Evolutionary conservation across 441 rosid species (phyloP).

Genomic region (Populus hybrid): DNA sequence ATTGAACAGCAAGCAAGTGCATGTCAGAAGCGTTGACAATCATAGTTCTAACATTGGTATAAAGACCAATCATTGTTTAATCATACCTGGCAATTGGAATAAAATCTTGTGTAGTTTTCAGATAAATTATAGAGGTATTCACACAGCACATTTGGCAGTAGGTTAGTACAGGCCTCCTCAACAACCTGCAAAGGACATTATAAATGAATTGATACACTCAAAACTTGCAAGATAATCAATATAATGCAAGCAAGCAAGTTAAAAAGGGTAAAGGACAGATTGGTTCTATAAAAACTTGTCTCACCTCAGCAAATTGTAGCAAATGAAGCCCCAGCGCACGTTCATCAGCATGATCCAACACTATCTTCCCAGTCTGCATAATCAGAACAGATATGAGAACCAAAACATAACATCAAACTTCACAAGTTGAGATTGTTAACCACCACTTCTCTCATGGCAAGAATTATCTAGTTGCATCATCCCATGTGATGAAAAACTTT

Average conservation of each 20-base stretch:
- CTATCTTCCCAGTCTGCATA: conserved; percentile 47
- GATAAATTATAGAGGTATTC: conserved; percentile 74
- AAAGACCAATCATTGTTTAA: not conserved
- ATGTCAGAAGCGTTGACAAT: not conserved
- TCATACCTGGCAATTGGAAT: conserved; percentile 71
- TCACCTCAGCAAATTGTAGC: conserved; percentile 75
- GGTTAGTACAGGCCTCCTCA: conserved; percentile 68
- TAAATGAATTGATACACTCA: not conserved
- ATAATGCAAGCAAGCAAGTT: not conserved
- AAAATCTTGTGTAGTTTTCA: conserved; percentile 64
- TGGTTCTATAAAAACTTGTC: not conserved
- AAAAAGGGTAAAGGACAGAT: not conserved
- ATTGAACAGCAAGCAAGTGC: not conserved
- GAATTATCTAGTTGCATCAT: not conserved
- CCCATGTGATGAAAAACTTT: not conserved
- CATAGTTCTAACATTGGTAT: not conserved
- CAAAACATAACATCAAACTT: not conserved
- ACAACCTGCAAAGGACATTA: conserved; percentile 48
- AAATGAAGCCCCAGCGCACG: conserved; percentile 73
- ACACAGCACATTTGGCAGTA: conserved; percentile 64
- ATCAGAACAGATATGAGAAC: conserved; percentile 9
- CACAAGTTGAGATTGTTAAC: not conserved
- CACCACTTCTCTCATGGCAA: not conserved
- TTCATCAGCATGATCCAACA: conserved; percentile 59
- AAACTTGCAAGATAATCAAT: not conserved